phyloP scores from a whole-genome alignment of 2,329 filamentous ascomycete genomes.

The Fusarium sp. region DNA sequence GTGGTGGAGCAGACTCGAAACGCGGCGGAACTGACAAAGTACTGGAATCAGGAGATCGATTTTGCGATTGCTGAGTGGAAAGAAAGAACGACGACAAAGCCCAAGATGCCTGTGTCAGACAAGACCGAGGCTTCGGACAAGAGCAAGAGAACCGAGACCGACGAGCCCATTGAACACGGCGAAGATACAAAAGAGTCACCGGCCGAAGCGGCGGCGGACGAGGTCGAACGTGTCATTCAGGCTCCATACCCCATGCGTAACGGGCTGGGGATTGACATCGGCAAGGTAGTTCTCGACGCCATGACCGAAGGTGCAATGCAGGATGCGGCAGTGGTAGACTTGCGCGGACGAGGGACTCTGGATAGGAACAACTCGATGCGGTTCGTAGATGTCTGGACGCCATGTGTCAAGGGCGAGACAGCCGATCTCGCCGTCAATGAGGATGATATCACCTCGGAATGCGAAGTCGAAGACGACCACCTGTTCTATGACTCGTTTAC shows the following conservation, averaged over 20 bases:
- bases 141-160: constrained; percentile 24
- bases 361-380: constrained; percentile 51
- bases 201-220: constrained; percentile 17
- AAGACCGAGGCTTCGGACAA: constrained; percentile 30
- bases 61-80: constrained; percentile 61
- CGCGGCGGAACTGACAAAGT: constrained; percentile 62
- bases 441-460: constrained; percentile 46
- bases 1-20: constrained; percentile 67
- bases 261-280: constrained; percentile 59
- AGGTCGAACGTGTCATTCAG: constrained; percentile 46
- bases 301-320: constrained; percentile 65
- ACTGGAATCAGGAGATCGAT: constrained; percentile 64
- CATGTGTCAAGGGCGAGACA: constrained; percentile 55
- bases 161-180: constrained; percentile 21
- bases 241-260: constrained; percentile 57
- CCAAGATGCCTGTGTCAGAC: constrained; percentile 51
- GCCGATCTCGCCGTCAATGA: constrained; percentile 32
- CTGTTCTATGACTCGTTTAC: constrained; percentile 67
- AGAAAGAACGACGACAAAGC: constrained; percentile 57
- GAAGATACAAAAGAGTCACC: constrained; percentile 10
- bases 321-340: constrained; percentile 58
- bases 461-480: constrained; percentile 60
- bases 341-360: constrained; percentile 58
- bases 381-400: constrained; percentile 59
- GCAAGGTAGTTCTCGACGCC: constrained; percentile 58